Conservation (phyloP, 352 stramenopile genomes). For the Globisporangium canariense region DNA sequence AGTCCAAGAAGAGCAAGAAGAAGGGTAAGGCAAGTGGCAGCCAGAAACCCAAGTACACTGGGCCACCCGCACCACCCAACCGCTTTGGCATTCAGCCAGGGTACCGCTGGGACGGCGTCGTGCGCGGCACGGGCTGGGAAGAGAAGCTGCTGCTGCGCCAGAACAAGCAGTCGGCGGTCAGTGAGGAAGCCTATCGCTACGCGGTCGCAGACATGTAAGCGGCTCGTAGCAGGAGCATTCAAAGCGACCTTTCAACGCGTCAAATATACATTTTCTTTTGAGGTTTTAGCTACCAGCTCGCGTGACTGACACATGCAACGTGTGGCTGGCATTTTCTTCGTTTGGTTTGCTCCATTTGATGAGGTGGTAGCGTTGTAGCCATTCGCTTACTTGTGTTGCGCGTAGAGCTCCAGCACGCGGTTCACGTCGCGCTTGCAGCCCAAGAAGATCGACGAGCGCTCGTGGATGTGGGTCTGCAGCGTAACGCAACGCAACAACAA, state of each 20-base stretch:
- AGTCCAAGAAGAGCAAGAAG: constrained; percentile 45
- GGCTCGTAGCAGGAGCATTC: not conserved
- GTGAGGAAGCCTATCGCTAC: constrained; percentile 78
- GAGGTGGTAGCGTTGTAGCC: not conserved
- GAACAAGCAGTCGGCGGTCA: constrained; percentile 55
- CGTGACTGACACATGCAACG: not conserved
- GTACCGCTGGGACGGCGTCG: constrained; percentile 98
- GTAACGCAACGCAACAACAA: not conserved
- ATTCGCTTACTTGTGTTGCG: constrained; percentile 42
- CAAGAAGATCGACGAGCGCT: constrained; percentile 97
- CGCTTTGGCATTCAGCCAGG: constrained; percentile 92
- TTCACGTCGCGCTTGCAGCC: constrained; percentile 89
- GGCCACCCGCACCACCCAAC: constrained; percentile 70
- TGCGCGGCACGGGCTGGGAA: constrained; percentile 96
- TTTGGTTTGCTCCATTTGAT: not conserved
- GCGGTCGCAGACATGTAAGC: constrained; percentile 80
- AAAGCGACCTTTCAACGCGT: not conserved
- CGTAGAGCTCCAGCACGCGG: constrained; percentile 75
- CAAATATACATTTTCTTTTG: constrained; percentile 6
- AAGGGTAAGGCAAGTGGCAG: constrained; percentile 25
- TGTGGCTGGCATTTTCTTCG: not conserved
- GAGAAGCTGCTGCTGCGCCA: constrained; percentile 88
- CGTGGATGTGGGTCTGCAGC: constrained; percentile 91
- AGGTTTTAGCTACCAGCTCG: not conserved
- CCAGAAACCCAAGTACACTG: constrained; percentile 62